Conservation (phyloP, 108 stramenopile species). For the Skeletonema costatum region DNA sequence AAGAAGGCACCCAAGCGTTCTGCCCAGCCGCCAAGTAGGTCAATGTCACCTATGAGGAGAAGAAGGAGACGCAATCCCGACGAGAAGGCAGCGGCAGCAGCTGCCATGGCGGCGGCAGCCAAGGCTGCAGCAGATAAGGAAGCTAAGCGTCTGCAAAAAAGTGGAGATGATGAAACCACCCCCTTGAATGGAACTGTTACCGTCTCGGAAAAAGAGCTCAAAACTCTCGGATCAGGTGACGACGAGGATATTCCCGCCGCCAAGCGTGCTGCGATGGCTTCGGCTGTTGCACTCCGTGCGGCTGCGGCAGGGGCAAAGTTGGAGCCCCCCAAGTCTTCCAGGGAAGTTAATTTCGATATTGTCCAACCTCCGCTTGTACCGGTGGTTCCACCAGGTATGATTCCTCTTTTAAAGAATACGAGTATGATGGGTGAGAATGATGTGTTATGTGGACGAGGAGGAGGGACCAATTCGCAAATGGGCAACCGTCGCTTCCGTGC, state of each 20-base stretch:
- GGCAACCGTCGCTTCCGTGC: constrained; percentile 86
- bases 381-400: constrained; percentile 50
- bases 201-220: constrained; percentile 12
- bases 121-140: neutral
- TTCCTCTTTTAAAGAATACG: constrained; percentile 58
- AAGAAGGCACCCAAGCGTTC: neutral
- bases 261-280: constrained; percentile 44
- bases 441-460: constrained; percentile 85
- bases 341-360: constrained; percentile 82
- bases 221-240: constrained; percentile 18
- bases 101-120: neutral
- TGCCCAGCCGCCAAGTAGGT: neutral
- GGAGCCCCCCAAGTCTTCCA: constrained; percentile 66
- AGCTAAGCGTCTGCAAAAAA: neutral
- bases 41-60: neutral
- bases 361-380: constrained; percentile 75
- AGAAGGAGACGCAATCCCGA: constrained; percentile 1
- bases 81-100: neutral
- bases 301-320: constrained; percentile 37
- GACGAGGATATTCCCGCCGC: constrained; percentile 50
- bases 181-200: constrained; percentile 1
- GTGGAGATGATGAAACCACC: neutral
- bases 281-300: constrained; percentile 39
- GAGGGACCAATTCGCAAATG: constrained; percentile 88
- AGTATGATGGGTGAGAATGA: constrained; percentile 71